Conservation (phyloP, 306 rosid species). For the Parietaria judaica region DNA sequence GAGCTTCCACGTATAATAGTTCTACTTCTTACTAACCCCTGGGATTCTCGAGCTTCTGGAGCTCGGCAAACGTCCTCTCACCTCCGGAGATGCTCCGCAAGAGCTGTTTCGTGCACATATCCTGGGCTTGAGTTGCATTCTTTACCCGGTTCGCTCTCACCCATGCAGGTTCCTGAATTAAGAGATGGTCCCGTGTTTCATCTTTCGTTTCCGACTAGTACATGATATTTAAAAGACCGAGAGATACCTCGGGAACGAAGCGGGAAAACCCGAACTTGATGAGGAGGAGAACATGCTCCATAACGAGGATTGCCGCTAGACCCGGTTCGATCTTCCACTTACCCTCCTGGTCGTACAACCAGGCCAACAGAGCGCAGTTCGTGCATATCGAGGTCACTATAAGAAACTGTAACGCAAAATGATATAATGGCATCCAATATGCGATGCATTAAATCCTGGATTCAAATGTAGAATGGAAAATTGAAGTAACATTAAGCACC, state of each 20-base stretch:
- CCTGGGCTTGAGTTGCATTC: conserved; percentile 55
- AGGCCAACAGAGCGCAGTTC: conserved; percentile 83
- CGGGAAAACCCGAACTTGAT: conserved; percentile 88
- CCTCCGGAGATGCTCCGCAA: conserved; percentile 64
- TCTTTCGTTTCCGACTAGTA: neutral
- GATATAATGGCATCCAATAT: too few species aligned
- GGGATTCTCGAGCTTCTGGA: conserved; percentile 20
- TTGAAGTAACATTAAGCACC: conserved; percentile 29
- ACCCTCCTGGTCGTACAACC: conserved; percentile 86
- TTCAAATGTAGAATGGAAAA: too few species aligned
- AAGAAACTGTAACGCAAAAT: conserved; percentile 53
- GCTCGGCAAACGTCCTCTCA: conserved; percentile 18
- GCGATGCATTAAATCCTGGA: too few species aligned
- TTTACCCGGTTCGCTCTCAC: conserved; percentile 74
- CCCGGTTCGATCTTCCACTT: conserved; percentile 98
- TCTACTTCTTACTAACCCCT: neutral
- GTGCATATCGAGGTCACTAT: conserved; percentile 82
- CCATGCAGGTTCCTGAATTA: conserved; percentile 93
- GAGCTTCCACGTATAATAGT: neutral
- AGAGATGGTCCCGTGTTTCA: neutral
- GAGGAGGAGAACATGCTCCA: conserved; percentile 82
- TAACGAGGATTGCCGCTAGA: conserved; percentile 78
- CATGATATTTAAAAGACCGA: neutral
- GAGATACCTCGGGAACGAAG: conserved; percentile 69
- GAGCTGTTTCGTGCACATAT: conserved; percentile 69